Evolutionary conservation across 2,329 filamentous ascomycete genomes (phyloP), one percentile per base, ranked within the genome.

Genomic region (Periconia macrospinosa): DNA sequence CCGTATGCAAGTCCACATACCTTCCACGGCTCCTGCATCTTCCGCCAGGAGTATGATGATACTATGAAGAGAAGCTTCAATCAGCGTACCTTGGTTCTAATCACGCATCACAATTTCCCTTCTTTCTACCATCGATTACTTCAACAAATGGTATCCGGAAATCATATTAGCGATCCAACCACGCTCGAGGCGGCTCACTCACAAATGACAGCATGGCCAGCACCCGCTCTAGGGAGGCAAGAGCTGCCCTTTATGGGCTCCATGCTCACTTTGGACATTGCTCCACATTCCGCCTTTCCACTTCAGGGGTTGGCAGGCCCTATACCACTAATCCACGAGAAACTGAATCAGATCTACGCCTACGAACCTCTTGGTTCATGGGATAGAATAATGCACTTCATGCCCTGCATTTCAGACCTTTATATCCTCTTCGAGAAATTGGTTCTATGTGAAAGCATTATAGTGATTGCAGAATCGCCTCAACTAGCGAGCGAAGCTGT

Each of bases 41-140:
- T 77, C 47, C 73, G 74, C 43, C 74, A 76, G 54, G 73, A 76
- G 52, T 74, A 69, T 27, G 75, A 77, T 50, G 54, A 68, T 20
- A 69, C 67, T 1, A 75, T 74, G 65, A 77, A 77, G 57, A 64
- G 75, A 42, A 73, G 72, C 46, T 77, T 76, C 65, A 75, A 76
- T 49, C 75, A 77, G 48, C 65, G 73, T 50, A 71, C 69, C 9
- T 58, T 77, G 6, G 72, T 76, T 11, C 49, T 76, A n/a, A 62
- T 77, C 23, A 76, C 75, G 1, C 71, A 74, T 37, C 73, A 76
- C 58, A 68, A 72, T 47, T 76, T 77, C 47, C 62, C 71, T 6
- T 57, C 71, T 15, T 73, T 76, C 45, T 71, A 71, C 62, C 60
- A 66, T 37, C 61, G 61, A 18, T 50, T 77, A 2, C 58, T 77